These are phyloP conservation scores for Aeminium ludgeri DNA, from an alignment of 495 filamentous ascomycete genomes.

Conservation along the genomic window DNA sequence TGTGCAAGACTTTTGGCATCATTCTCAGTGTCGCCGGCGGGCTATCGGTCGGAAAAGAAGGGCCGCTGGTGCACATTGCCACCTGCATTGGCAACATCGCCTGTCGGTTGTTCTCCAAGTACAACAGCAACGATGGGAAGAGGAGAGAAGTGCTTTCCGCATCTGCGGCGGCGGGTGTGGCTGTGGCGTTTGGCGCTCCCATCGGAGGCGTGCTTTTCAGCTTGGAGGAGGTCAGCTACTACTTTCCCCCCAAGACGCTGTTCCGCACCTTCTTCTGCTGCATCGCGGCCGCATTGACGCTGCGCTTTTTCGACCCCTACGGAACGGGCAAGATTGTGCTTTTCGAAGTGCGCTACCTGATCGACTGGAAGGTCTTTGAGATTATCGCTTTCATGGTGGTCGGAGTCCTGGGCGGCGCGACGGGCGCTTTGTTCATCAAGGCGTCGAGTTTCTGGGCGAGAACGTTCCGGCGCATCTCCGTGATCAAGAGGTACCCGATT, in stretches of 20 bases:
- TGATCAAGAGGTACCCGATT: constrained; percentile 70
- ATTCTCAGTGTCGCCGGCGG: constrained; percentile 85
- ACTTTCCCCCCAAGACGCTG: constrained; percentile 94
- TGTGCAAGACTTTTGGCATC: constrained; percentile 70
- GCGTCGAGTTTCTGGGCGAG: constrained; percentile 76
- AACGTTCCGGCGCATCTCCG: constrained; percentile 63
- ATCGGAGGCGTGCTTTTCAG: constrained; percentile 53
- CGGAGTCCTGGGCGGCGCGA: constrained; percentile 66
- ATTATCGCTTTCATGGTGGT: constrained; percentile 69
- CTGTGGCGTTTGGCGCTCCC: constrained; percentile 87
- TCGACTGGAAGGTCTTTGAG: constrained; percentile 91
- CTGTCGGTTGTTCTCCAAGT: constrained; percentile 83
- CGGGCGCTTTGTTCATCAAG: constrained; percentile 91
- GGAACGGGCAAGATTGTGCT: constrained; percentile 92
- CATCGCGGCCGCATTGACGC: constrained; percentile 74
- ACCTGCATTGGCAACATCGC: constrained; percentile 91
- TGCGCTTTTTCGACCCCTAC: constrained; percentile 93
- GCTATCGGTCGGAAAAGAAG: constrained; percentile 87
- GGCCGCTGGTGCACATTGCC: constrained; percentile 92
- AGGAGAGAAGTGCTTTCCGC: constrained; percentile 85
- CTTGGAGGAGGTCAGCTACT: constrained; percentile 91
- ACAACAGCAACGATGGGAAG: constrained; percentile 82
- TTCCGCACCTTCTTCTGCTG: constrained; percentile 98
- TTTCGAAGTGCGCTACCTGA: constrained; percentile 83
- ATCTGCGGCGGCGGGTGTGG: constrained; percentile 80